Percentiles rank a stretch among this genome's conserved stretches.
Conservation (phyloP, 108 stramenopile species). For the Stephanodiscus minutulus region DNA sequence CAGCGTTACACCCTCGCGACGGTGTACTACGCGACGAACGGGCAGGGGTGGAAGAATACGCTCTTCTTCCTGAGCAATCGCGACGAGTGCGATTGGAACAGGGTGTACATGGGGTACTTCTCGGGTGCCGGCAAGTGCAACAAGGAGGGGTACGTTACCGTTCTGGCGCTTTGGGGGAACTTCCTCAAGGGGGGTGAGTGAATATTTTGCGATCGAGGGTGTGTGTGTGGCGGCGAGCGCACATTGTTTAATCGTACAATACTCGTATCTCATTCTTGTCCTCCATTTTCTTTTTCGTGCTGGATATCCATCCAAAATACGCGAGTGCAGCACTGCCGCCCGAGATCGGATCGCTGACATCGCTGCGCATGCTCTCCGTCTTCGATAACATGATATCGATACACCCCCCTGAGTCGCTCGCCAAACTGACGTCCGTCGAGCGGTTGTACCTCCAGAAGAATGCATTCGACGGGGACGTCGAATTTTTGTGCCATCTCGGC, state of each 20-base stretch:
- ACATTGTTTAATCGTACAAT: too few relatives aligned
- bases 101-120: slow-evolving; percentile 26
- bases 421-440: slow-evolving; percentile 16
- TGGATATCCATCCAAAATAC: background rate
- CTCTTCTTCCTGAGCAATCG: slow-evolving; percentile 28
- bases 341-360: slow-evolving; percentile 35
- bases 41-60: slow-evolving; percentile 30
- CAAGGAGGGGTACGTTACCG: slow-evolving; percentile 32
- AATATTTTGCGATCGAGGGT: too few relatives aligned
- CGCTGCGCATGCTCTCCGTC: slow-evolving; percentile 32
- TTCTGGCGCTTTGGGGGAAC: slow-evolving; percentile 45
- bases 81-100: slow-evolving; percentile 50
- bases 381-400: slow-evolving; percentile 44
- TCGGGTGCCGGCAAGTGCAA: slow-evolving; percentile 36
- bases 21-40: slow-evolving; percentile 43
- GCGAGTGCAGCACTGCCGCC: slow-evolving; percentile 28
- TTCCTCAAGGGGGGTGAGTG: slow-evolving; percentile 24
- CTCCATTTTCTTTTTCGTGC: too few relatives aligned
- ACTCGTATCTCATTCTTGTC: too few relatives aligned
- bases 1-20: slow-evolving; percentile 44
- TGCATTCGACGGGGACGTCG: slow-evolving; percentile 31
- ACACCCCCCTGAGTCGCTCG: slow-evolving; percentile 32
- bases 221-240: background rate
- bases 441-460: slow-evolving; percentile 45
- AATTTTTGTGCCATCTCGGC: slow-evolving; percentile 28